phyloP scores from a whole-genome alignment of 495 filamentous ascomycete genomes.

The Lepraria neglecta region DNA sequence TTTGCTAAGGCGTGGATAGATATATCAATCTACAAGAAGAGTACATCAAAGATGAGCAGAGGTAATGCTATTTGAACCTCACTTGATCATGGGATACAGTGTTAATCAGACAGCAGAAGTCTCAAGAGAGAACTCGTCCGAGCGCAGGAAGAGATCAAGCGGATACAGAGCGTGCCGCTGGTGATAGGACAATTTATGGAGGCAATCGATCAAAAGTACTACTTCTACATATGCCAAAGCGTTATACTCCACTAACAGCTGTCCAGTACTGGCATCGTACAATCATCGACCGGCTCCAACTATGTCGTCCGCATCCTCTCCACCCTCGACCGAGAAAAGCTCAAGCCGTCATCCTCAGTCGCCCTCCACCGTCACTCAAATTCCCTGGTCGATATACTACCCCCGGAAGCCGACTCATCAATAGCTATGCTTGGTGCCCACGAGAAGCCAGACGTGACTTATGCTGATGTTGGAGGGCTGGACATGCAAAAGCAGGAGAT shows the following conservation, averaged over 20 bases:
- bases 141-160: constrained; percentile 98
- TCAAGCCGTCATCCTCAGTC: constrained; percentile 96
- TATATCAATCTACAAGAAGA: constrained; percentile 98
- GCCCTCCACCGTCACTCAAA: constrained; percentile 97
- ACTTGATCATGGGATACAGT: not conserved
- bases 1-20: constrained; percentile 44
- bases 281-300: constrained; percentile 96
- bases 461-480: constrained; percentile 93
- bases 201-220: constrained; percentile 97
- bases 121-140: constrained; percentile 94
- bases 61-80: constrained; percentile 45
- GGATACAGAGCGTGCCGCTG: constrained; percentile 94
- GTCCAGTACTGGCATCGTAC: constrained; percentile 88
- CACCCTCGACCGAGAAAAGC: constrained; percentile 92
- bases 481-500: constrained; percentile 99
- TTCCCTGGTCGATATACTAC: constrained; percentile 94
- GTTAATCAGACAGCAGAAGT: constrained; percentile 51
- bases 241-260: constrained; percentile 28
- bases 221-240: constrained; percentile 2
- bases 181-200: constrained; percentile 99
- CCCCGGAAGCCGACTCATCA: constrained; percentile 93
- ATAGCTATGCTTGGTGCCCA: constrained; percentile 96
- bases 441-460: constrained; percentile 98
- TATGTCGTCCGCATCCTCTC: constrained; percentile 98
- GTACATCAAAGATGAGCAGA: constrained; percentile 99